Conservation (phyloP, 345 rosid species). For the Trapa bicornis region DNA sequence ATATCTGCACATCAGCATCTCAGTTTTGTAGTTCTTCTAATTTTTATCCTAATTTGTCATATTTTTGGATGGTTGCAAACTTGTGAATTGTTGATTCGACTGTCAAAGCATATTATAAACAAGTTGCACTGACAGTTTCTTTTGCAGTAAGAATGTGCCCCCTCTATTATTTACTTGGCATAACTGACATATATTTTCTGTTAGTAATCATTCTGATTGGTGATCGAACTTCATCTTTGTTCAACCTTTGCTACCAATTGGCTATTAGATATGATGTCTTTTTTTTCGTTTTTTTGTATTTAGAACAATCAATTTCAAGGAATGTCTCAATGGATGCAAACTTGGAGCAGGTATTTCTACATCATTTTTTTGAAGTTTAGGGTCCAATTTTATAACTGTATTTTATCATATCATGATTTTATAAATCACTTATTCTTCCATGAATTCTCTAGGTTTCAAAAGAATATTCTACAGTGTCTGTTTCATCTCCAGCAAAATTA, state of each 20-base stretch:
- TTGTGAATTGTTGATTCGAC: background rate
- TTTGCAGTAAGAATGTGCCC: background rate
- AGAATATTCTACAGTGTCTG: constrained; percentile 35
- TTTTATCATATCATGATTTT: background rate
- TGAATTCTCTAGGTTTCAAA: constrained; percentile 16
- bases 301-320: constrained; percentile 68
- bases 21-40: too few species aligned
- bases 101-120: background rate
- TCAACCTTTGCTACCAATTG: background rate
- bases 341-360: constrained; percentile 50
- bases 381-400: background rate
- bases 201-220: background rate
- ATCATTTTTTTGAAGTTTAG: background rate
- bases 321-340: constrained; percentile 46
- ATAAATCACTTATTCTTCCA: background rate
- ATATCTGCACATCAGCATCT: background rate
- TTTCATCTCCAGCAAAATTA: constrained; percentile 40
- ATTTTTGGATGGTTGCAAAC: background rate
- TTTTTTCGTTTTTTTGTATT: constrained; percentile 5
- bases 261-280: background rate
- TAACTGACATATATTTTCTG: background rate
- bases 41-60: background rate
- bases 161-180: background rate
- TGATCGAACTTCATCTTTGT: background rate
- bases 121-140: background rate